Evolutionary conservation across 176 grass and related monocot species (phyloP).

Genomic region (Alloteropsis semialata): DNA sequence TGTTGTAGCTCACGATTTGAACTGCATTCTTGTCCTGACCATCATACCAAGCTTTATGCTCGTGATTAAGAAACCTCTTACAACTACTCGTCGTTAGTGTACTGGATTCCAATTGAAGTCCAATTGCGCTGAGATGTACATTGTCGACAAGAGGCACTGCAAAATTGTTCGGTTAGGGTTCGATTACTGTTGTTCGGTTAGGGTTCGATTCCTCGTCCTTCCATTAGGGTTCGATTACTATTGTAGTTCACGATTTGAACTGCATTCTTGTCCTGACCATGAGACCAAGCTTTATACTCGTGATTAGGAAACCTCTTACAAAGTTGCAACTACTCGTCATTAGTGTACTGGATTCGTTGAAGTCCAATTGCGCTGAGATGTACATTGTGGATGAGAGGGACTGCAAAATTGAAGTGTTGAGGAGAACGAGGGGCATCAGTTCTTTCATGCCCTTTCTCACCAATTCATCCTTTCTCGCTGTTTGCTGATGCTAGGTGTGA

Average conservation of each 20-base stretch:
- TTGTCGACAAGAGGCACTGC: background rate
- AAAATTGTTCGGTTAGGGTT: too few relatives aligned
- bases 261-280: background rate
- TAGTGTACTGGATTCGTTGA: background rate
- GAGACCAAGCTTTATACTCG: background rate
- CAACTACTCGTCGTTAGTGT: background rate
- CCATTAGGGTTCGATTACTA: background rate
- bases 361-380: background rate
- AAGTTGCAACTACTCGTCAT: background rate
- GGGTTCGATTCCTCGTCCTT: too few relatives aligned
- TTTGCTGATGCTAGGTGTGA: background rate
- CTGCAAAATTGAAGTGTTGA: background rate
- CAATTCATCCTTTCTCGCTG: background rate
- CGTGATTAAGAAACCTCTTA: background rate
- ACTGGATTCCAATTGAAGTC: background rate
- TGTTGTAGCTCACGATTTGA: background rate
- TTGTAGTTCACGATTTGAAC: background rate
- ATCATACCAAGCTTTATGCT: background rate
- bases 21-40: background rate
- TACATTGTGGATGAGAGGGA: background rate
- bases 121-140: background rate
- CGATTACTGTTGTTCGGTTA: too few relatives aligned
- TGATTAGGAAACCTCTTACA: background rate
- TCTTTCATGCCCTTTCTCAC: background rate
- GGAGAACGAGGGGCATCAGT: background rate